These are phyloP conservation scores for Dacryopinax primogenitus DNA, from an alignment of 768 basidiomycete genomes.

Conservation along the genomic window DNA sequence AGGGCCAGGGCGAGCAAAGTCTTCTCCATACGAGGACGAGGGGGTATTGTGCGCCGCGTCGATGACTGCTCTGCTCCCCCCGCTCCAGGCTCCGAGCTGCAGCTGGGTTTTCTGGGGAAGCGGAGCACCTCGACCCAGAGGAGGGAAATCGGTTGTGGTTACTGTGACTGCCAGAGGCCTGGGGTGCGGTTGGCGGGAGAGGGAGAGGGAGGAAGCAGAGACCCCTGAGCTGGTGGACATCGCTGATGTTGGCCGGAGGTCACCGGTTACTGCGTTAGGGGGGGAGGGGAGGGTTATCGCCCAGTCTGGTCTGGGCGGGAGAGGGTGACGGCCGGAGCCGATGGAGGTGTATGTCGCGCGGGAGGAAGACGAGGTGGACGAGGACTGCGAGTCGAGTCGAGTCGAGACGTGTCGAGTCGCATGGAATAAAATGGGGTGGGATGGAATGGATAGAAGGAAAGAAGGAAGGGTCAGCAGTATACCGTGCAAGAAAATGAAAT, in stretches of 20 bases:
- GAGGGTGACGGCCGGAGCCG: slow-evolving; percentile 63
- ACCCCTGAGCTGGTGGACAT: slow-evolving; percentile 6
- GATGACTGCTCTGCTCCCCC: background rate
- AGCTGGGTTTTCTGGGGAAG: slow-evolving; percentile 28
- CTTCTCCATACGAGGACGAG: no score
- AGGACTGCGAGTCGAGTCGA: slow-evolving; percentile 11
- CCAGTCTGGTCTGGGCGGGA: slow-evolving; percentile 79
- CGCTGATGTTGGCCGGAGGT: background rate
- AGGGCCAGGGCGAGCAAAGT: slow-evolving; percentile 36
- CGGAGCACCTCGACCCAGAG: slow-evolving; percentile 28
- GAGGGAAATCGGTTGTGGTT: slow-evolving; percentile 11
- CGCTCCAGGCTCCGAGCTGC: slow-evolving; percentile 13
- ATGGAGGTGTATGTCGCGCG: slow-evolving; percentile 60
- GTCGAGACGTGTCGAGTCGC: no score
- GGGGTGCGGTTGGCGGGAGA: slow-evolving; percentile 14
- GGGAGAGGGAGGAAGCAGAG: background rate
- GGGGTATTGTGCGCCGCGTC: slow-evolving; percentile 11
- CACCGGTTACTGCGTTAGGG: background rate
- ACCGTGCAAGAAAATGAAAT: slow-evolving; percentile 18
- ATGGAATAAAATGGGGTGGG: no score
- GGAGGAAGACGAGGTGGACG: slow-evolving; percentile 45
- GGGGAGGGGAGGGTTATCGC: slow-evolving; percentile 48
- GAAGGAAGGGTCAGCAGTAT: background rate
- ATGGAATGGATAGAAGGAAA: no score
- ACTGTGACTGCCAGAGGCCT: background rate